These are phyloP conservation scores for Royoungia palumana DNA, from an alignment of 768 basidiomycete species.

Conservation along the genomic window DNA sequence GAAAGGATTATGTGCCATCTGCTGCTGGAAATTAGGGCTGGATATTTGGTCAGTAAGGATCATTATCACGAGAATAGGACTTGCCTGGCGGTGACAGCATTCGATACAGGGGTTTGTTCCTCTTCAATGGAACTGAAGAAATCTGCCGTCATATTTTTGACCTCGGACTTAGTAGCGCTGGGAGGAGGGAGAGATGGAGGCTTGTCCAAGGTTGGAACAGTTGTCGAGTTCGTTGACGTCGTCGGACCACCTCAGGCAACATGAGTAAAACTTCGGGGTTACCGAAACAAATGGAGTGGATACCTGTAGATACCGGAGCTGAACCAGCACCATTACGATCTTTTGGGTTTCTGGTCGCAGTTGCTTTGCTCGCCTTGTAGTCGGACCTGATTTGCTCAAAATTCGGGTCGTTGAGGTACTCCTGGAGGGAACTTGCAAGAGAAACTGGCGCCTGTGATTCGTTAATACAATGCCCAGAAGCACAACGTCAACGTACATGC, in stretches of 20 bases:
- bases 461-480: not conserved
- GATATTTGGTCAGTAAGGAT: constrained; percentile 9
- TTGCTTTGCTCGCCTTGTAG: constrained; percentile 78
- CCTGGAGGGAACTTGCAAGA: constrained; percentile 88
- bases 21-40: constrained; percentile 60
- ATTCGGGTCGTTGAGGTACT: constrained; percentile 94
- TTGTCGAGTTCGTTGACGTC: constrained; percentile 18
- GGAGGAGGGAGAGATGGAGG: constrained; percentile 24
- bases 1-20: constrained; percentile 75
- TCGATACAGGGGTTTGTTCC: constrained; percentile 70
- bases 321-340: constrained; percentile 10
- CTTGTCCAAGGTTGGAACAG: constrained; percentile 20
- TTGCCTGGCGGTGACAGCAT: constrained; percentile 56
- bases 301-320: constrained; percentile 18
- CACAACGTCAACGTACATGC: constrained; percentile 52
- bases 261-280: not conserved
- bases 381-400: constrained; percentile 95
- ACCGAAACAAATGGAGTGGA: not conserved
- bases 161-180: constrained; percentile 31
- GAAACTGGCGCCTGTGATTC: constrained; percentile 83
- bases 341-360: constrained; percentile 43
- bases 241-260: constrained; percentile 14
- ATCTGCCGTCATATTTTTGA: constrained; percentile 59
- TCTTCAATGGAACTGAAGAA: constrained; percentile 90
- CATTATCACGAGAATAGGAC: not conserved